These are phyloP conservation scores for Primulina huaijiensis DNA, from an alignment of 257 asterid genomes.

Conservation along the genomic window DNA sequence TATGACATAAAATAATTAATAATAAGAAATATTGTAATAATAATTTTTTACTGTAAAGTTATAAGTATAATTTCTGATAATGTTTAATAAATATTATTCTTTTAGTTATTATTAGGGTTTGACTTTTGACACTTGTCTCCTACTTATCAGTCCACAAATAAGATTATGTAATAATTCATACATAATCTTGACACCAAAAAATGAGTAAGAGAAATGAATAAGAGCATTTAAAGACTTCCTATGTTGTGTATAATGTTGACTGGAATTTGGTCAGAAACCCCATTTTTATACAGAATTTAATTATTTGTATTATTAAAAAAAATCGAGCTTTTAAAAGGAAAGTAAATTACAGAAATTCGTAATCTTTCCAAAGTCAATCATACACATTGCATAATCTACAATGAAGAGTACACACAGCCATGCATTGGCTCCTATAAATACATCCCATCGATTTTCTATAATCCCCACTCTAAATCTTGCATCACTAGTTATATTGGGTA, in stretches of 20 bases:
- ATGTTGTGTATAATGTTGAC: conserved; percentile 5
- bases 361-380: not conserved
- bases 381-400: conserved; percentile 3
- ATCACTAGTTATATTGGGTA: not conserved
- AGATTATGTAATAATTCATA: conserved; percentile 18
- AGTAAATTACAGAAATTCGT: not conserved
- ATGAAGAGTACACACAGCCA: not conserved
- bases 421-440: not conserved
- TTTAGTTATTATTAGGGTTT: too few species aligned
- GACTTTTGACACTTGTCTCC: not conserved
- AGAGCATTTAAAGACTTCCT: conserved; percentile 19
- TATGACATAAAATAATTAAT: too few species aligned
- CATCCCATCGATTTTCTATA: not conserved
- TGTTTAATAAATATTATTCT: too few species aligned
- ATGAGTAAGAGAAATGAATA: conserved; percentile 15
- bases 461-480: not conserved
- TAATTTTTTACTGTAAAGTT: too few species aligned
- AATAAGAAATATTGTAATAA: too few species aligned
- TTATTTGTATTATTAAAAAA: not conserved
- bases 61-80: too few species aligned
- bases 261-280: conserved; percentile 28
- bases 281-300: not conserved
- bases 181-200: not conserved
- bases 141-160: not conserved
- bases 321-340: conserved; percentile 18